Percentiles rank a stretch among this genome's conserved stretches.
These are phyloP conservation scores for Teratosphaeria epicoccoides DNA, from an alignment of 2,329 filamentous ascomycete species.

Conservation along the genomic window DNA sequence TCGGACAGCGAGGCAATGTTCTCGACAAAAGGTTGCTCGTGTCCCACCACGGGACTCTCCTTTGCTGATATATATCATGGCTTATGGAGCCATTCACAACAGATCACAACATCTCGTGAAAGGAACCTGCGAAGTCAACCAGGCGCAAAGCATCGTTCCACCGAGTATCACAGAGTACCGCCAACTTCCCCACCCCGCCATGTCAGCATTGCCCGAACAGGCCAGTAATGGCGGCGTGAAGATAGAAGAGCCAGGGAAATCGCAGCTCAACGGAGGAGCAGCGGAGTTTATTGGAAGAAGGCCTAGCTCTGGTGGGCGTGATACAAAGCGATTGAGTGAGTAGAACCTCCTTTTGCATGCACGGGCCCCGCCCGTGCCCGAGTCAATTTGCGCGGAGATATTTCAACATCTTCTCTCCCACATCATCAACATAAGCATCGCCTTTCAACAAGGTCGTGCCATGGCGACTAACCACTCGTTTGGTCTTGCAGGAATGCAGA, in stretches of 20 bases:
- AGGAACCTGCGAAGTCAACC: constrained; percentile 21
- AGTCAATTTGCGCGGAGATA: not conserved
- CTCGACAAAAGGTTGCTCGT: not conserved
- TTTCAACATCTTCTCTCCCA: not conserved
- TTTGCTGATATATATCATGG: not conserved
- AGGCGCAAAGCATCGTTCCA: not conserved
- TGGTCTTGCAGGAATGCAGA: constrained; percentile 33
- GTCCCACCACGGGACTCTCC: not conserved
- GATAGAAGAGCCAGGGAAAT: constrained; percentile 14
- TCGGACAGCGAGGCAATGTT: not conserved
- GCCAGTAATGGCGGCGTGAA: not conserved
- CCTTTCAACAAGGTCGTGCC: constrained; percentile 29
- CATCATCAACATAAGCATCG: constrained; percentile 6
- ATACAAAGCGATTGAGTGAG: constrained; percentile 26
- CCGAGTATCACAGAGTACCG: not conserved
- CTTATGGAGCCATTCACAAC: not conserved
- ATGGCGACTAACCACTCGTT: constrained; percentile 21
- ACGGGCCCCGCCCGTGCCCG: not conserved
- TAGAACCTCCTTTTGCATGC: constrained; percentile 5
- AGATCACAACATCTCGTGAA: constrained; percentile 5
- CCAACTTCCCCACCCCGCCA: not conserved
- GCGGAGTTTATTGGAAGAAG: constrained; percentile 23
- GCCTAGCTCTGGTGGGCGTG: constrained; percentile 22
- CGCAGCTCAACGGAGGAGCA: constrained; percentile 17
- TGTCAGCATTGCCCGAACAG: not conserved